These are phyloP conservation scores for Flaveria ramosissima DNA, from an alignment of 129 eudicot species.

Conservation along the genomic window DNA sequence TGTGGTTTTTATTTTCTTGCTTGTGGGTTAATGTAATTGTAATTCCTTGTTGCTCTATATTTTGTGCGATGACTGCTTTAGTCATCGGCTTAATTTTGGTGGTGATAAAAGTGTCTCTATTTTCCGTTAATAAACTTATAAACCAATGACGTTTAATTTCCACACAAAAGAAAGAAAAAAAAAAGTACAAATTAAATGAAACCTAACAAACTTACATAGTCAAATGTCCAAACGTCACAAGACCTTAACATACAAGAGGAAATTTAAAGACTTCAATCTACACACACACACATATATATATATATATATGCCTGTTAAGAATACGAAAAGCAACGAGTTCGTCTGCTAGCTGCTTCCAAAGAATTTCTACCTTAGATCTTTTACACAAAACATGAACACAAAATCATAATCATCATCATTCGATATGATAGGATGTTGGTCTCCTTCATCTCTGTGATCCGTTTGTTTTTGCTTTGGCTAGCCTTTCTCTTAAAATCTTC, in stretches of 20 bases:
- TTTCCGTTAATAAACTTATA: too few species aligned
- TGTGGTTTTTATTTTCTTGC: too few species aligned
- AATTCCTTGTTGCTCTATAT: too few species aligned
- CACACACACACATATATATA: not conserved
- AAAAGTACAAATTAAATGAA: not conserved
- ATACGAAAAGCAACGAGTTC: not conserved
- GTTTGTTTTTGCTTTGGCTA: constrained; percentile 40
- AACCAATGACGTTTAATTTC: not conserved
- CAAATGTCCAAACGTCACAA: not conserved
- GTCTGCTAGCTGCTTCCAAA: not conserved
- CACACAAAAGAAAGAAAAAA: not conserved
- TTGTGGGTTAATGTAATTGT: too few species aligned
- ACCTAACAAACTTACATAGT: not conserved
- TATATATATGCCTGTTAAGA: not conserved
- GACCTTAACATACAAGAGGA: not conserved
- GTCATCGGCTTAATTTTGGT: too few species aligned
- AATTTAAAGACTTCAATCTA: not conserved
- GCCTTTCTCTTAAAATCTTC: constrained; percentile 73
- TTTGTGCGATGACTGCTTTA: too few species aligned
- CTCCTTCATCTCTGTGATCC: constrained; percentile 33
- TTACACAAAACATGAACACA: not conserved
- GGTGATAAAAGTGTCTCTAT: too few species aligned
- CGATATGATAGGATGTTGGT: not conserved
- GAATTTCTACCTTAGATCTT: constrained; percentile 2
- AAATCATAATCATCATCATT: not conserved